These are phyloP conservation scores for Lolium perenne DNA, from an alignment of 176 grass and related monocot species.

Conservation along the genomic window DNA sequence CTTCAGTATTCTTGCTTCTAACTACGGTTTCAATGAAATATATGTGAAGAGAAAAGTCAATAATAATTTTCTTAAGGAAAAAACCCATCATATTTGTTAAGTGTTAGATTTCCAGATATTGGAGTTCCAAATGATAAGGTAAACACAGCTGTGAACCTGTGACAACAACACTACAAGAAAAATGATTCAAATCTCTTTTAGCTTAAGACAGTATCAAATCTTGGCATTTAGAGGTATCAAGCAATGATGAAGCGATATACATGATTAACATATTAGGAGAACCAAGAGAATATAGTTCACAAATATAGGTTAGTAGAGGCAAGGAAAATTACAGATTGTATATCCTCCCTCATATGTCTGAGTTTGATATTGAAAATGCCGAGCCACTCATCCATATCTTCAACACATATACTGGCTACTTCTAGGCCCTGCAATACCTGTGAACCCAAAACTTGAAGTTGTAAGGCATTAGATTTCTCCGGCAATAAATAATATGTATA, in stretches of 20 bases:
- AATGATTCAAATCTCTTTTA: background rate
- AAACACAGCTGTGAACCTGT: background rate
- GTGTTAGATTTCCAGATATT: background rate
- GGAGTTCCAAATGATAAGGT: background rate
- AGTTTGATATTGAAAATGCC: conserved; percentile 98
- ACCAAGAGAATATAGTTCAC: background rate
- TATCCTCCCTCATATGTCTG: conserved; percentile 97
- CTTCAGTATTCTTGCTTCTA: conserved; percentile 8
- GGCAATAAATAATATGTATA: background rate
- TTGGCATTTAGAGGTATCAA: background rate
- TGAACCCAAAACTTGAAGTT: background rate
- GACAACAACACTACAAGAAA: background rate
- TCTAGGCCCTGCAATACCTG: conserved; percentile 91
- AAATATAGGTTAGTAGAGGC: conserved; percentile 11
- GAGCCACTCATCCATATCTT: conserved; percentile 99
- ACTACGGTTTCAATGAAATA: background rate
- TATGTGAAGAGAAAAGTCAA: background rate
- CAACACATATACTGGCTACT: conserved; percentile 72
- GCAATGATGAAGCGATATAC: background rate
- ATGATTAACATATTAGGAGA: background rate
- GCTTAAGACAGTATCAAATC: background rate
- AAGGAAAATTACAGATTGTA: conserved; percentile 75
- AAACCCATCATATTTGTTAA: background rate
- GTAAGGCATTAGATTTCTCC: conserved; percentile 1
- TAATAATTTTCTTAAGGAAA: background rate